Evolutionary conservation across 2,329 filamentous ascomycete genomes (phyloP), one percentile per base, ranked within the genome.

Genomic region (Aspergillus carbonarius): DNA sequence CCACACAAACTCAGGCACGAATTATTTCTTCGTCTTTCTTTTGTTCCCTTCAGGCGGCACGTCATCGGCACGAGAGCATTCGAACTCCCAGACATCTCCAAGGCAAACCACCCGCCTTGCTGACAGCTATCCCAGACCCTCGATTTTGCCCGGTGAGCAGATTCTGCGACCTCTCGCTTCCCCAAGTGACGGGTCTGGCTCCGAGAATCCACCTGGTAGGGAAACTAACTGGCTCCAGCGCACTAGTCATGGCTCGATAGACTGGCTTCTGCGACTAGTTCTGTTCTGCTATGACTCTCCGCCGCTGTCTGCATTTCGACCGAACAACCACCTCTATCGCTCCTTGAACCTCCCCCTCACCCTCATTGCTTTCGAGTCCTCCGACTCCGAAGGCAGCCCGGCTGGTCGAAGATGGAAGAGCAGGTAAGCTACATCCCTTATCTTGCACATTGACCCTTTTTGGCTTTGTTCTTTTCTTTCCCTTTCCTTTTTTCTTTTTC

Each of bases 391-490:
- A 73, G 71, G 70, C 68, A 74, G 66, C 64, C 62, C 66, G 70
- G 72, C 72, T 72, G 70, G 72, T 70, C 68, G 70, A 76, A 74
- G 67, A 78, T 78, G 76, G 76, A 77, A 74, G 76, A 77, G 65
- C 76, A 78, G 75, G 76, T 78, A 68, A 66, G 68, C 53, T 60
- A 60, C 30, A 47, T 58, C 30, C 58, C 54, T 49, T 27, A 58
- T 49, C 39, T 47, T 30, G 30, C 25, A 59, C 42, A 55, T 58
- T 50, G 35, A 50, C 48, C 54, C 42, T 34, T 53, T 23, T 23
- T 23, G 10, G 18, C 23, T 40, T 42, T 35, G 39, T 40, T 42
- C 39, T 25, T 44, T 23, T 10, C 18, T 9, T 20, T 52, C 53
- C 50, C 23, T 20, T 52, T 55, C 50, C 23, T 9, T 57, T 48